Percentiles rank a stretch among this genome's conserved stretches.
phyloP scores from a whole-genome alignment of 352 stramenopile genomes.

The Pythium brachiatum region DNA sequence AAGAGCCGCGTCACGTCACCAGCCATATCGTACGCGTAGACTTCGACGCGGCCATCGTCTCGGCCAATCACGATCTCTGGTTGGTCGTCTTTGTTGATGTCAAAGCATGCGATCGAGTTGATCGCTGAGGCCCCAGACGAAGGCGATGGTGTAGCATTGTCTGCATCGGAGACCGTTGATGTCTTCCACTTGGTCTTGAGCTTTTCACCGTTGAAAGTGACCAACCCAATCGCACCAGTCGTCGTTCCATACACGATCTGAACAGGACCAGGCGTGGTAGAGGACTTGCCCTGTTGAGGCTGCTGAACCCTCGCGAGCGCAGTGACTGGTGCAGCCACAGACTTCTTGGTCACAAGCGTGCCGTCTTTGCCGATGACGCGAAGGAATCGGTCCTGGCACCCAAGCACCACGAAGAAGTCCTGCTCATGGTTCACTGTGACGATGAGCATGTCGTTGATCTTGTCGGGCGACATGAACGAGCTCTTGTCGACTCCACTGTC shows the following conservation, averaged over 20 bases:
- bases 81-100: constrained; percentile 80
- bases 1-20: constrained; percentile 63
- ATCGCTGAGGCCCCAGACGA: constrained; percentile 36
- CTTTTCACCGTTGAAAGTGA: constrained; percentile 73
- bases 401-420: constrained; percentile 63
- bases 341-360: constrained; percentile 60
- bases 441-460: constrained; percentile 78
- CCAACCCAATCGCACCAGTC: constrained; percentile 48
- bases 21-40: constrained; percentile 56
- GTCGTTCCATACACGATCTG: constrained; percentile 75
- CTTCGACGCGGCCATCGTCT: constrained; percentile 77
- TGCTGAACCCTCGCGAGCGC: constrained; percentile 39
- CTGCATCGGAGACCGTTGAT: constrained; percentile 11
- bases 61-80: constrained; percentile 75
- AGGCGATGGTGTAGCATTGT: constrained; percentile 7
- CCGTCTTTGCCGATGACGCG: constrained; percentile 57
- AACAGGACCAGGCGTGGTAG: constrained; percentile 20
- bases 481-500: constrained; percentile 76
- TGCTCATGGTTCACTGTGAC: constrained; percentile 54
- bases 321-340: constrained; percentile 46
- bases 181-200: constrained; percentile 54
- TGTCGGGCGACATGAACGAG: constrained; percentile 74
- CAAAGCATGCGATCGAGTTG: constrained; percentile 75
- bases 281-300: constrained; percentile 18
- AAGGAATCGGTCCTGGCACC: constrained; percentile 70